Evolutionary conservation across 345 rosid species (phyloP).

Genomic region (Euphorbia pulcherrima): DNA sequence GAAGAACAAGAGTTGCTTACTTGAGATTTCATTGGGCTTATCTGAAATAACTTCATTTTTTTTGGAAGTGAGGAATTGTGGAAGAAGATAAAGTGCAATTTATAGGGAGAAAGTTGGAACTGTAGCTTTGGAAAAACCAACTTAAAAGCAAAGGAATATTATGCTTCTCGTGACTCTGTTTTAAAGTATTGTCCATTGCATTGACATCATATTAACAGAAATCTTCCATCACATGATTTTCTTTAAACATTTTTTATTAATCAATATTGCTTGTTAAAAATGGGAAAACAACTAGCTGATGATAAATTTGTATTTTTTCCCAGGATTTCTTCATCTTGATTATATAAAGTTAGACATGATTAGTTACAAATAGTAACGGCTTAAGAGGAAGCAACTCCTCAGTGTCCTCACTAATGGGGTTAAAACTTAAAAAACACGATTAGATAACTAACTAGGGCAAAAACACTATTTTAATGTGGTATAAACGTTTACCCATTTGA

Average conservation of each 20-base stretch:
- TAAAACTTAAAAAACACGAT: no score
- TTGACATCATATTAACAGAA: conserved; percentile 15
- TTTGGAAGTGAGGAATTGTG: background rate
- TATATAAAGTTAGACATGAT: no score
- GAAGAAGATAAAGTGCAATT: conserved; percentile 6
- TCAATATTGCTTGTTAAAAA: no score
- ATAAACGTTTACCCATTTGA: no score
- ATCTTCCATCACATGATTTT: background rate
- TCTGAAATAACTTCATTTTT: conserved; percentile 21
- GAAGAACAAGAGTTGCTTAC: conserved; percentile 16
- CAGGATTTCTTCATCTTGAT: no score
- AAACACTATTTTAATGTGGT: no score
- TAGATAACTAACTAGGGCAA: no score
- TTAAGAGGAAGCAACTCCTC: no score
- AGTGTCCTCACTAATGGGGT: no score
- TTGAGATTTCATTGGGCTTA: conserved; percentile 9
- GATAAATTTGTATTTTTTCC: no score
- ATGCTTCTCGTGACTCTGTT: conserved; percentile 10
- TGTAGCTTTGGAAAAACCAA: background rate
- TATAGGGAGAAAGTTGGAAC: conserved; percentile 13
- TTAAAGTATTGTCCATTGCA: background rate
- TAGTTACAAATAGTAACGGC: no score
- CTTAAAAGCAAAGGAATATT: conserved; percentile 26
- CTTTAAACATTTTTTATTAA: background rate
- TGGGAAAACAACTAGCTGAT: no score